Evolutionary conservation across 75 land plant species (phyloP), one percentile per base, ranked within the genome.

Genomic region (Ceratopteris richardii): DNA sequence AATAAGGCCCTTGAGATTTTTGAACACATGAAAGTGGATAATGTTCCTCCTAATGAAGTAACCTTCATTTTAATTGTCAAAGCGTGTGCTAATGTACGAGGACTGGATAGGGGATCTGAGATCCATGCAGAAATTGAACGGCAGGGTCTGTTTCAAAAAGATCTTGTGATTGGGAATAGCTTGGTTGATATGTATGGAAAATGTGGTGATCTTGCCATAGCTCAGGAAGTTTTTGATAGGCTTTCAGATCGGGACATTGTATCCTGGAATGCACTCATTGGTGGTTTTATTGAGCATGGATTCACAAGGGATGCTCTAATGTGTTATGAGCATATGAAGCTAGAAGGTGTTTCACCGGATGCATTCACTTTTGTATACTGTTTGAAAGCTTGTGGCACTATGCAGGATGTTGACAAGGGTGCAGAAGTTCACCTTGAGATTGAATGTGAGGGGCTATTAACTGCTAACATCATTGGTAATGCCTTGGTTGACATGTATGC

Each of bases 181-280:
- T 54, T 75, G 50, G 53, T 75, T 41, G 68, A 75, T 29, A 66
- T 70, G 79, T 79, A 79, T 63, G 67, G 51, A 12, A 57, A 29
- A 17, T 67, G 62, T 72, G 80, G 80, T 17, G 27, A 37, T 18
- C 46, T 72, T 22, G 44, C 19, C 1, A 52, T 62, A 31, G 79
- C 83, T 14, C 23, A 53, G 25, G 29, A 33, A 39, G 47, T 66
- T 20, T 80, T 80, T 59, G 63, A 72, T 57, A 6, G 51, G 19
- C 75, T 80, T 78, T 20, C 7, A 11, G 61, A 68, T 0, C 67
- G 51, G 41, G 75, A 80, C 56, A 26, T 68, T 23, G 76, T 80
- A 16, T 71, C 79, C 19, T 67, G 60, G 66, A 80, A 80, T 62
- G 55, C 31, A 29, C 28, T 64, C 13, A 26, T 80, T 1, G 54